Evolutionary conservation across 1,139 yeast species (phyloP), one percentile per base, ranked within the genome.

Genomic region (Yamadazyma songkhlaensis): DNA sequence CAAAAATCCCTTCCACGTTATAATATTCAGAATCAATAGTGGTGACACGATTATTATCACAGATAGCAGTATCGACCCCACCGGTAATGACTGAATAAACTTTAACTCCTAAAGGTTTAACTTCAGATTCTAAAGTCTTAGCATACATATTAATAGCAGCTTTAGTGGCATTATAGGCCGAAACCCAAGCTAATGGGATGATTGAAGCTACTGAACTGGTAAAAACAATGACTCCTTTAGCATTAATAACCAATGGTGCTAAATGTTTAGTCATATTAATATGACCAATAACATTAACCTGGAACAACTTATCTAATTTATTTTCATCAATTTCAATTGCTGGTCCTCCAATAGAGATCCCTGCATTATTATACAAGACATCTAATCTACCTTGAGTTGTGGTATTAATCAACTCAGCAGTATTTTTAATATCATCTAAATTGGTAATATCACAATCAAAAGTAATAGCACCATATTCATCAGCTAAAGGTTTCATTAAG

Each of bases 211-310:
- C 60, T 2, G 71, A 64, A n/a, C 58, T 40, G 3, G 72, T 67
- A 50, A 60, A 67, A n/a, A 65, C 55, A 26, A 67, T 64, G 0
- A 59, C 47, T 1, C 74, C 73, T 35, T 57, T 51, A n/a, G 64
- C 55, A 1, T 49, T 57, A 35, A 67, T 64, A 9, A 67, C 59
- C 31, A 44, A 53, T 17, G 57, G 60, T 7, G 53, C 39, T 44
- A 67, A 47, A 40, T 63, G 53, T 42, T 64, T 65, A 11, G 71
- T 64, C 53, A 67, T 48, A 39, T 51, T 56, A 33, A 67, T 64
- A 40, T 66, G 72, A 8, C 72, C 73, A 26, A 65, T 43, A 2
- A 62, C 64, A 44, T 67, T 67, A 27, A 67, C 62, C 36, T 60
- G 55, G 42, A 64, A 63, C 3, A 59, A 27, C 25, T 42, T 43